These are phyloP conservation scores for Austropuccinia psidii DNA, from an alignment of 1,284 basidiomycete genomes.

Conservation along the genomic window DNA sequence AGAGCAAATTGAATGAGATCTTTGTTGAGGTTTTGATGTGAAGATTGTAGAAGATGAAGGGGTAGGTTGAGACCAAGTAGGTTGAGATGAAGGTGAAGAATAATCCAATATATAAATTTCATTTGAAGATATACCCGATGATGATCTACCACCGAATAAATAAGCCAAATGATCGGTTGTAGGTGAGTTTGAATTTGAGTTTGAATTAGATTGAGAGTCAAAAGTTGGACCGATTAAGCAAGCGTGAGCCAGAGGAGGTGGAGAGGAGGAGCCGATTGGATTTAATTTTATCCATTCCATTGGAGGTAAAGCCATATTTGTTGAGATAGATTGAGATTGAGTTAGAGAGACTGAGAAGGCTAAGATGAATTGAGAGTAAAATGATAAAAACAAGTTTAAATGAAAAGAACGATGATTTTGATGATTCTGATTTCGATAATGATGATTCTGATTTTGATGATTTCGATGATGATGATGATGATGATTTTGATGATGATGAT, in stretches of 20 bases:
- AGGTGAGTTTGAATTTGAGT: not conserved
- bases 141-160: slow-evolving; percentile 23
- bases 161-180: not conserved
- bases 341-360: too few species aligned
- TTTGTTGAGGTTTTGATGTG: slow-evolving; percentile 7
- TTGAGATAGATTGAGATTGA: slow-evolving; percentile 24
- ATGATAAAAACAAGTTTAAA: too few species aligned
- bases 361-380: too few species aligned
- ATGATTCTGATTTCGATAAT: too few species aligned
- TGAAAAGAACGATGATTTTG: too few species aligned
- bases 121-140: not conserved
- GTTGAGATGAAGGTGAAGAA: not conserved
- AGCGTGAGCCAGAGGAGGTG: slow-evolving; percentile 12
- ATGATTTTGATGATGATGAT: too few species aligned
- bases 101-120: slow-evolving; percentile 19
- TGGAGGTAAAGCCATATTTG: slow-evolving; percentile 23
- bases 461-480: too few species aligned
- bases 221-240: slow-evolving; percentile 27
- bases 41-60: slow-evolving; percentile 9
- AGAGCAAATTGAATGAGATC: slow-evolving; percentile 15
- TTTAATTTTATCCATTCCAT: slow-evolving; percentile 36
- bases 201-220: not conserved
- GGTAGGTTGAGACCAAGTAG: slow-evolving; percentile 27
- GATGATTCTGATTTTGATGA: too few species aligned
- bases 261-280: not conserved